A percentile compares a stretch with the other conserved stretches of the same genome.
phyloP scores from a whole-genome alignment of 2,329 filamentous ascomycete genomes.

The Fulvia fulva region DNA sequence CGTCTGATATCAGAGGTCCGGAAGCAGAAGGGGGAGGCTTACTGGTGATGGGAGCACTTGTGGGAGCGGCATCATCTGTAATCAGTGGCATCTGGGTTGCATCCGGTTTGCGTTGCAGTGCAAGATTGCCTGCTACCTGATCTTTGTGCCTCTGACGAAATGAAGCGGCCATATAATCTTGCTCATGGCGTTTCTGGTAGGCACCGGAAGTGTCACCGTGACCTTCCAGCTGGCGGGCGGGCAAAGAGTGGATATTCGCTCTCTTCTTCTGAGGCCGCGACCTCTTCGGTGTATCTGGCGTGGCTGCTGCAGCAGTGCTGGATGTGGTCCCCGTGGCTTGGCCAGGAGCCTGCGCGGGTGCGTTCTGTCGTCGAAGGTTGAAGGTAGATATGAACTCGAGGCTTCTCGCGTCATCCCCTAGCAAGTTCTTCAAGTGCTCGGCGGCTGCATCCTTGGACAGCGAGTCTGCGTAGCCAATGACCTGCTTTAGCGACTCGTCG shows the following conservation, averaged over 20 bases:
- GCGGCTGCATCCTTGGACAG: slow-evolving; percentile 74
- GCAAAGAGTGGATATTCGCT: slow-evolving; percentile 34
- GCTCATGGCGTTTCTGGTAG: slow-evolving; percentile 71
- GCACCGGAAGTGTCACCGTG: slow-evolving; percentile 62
- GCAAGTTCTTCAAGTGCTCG: slow-evolving; percentile 79
- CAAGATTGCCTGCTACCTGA: slow-evolving; percentile 42
- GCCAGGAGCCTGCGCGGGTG: slow-evolving; percentile 17
- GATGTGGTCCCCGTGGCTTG: slow-evolving; percentile 4
- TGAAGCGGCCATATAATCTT: slow-evolving; percentile 66
- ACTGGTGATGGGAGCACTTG: slow-evolving; percentile 39
- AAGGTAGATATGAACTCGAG: slow-evolving; percentile 69
- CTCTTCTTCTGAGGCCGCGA: slow-evolving; percentile 40
- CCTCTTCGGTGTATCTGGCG: slow-evolving; percentile 21
- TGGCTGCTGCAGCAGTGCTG: slow-evolving; percentile 10
- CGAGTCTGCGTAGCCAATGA: slow-evolving; percentile 75
- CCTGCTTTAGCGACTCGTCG: slow-evolving; percentile 75
- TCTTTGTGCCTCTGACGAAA: slow-evolving; percentile 38
- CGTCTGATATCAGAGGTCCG: slow-evolving; percentile 79
- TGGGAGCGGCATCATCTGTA: slow-evolving; percentile 45
- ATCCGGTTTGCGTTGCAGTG: slow-evolving; percentile 48
- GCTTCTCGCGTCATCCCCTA: slow-evolving; percentile 77
- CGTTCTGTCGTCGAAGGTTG: slow-evolving; percentile 60
- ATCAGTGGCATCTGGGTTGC: slow-evolving; percentile 42
- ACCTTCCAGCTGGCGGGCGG: slow-evolving; percentile 50
- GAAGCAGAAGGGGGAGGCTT: slow-evolving; percentile 64